phyloP scores from a whole-genome alignment of 225 moss, liverwort and hornwort species.

The Sphagnum contortum region DNA sequence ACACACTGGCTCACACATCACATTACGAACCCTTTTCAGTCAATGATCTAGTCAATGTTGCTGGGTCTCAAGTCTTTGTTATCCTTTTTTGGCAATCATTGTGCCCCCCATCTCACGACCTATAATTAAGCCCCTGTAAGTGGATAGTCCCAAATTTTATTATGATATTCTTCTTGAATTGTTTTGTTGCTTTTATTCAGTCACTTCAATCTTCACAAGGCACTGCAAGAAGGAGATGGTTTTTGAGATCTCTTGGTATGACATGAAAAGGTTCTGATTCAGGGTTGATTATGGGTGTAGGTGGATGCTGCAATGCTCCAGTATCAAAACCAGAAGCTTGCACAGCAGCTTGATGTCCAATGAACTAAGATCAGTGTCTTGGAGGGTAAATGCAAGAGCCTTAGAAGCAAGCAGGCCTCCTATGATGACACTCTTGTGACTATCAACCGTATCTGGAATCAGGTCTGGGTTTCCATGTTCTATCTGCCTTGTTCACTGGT shows the following conservation, averaged over 20 bases:
- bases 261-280: not conserved
- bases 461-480: constrained; percentile 23
- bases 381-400: constrained; percentile 59
- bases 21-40: too few relatives aligned
- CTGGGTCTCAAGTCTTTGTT: too few relatives aligned
- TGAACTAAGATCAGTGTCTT: constrained; percentile 75
- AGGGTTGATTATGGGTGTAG: constrained; percentile 25
- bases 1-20: too few relatives aligned
- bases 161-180: too few relatives aligned
- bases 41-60: too few relatives aligned
- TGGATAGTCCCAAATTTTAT: too few relatives aligned
- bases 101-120: too few relatives aligned
- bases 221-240: not conserved
- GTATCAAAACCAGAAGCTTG: constrained; percentile 82
- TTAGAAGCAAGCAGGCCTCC: constrained; percentile 75
- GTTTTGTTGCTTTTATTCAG: too few relatives aligned
- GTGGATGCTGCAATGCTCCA: constrained; percentile 87
- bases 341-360: constrained; percentile 89
- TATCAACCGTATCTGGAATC: constrained; percentile 78
- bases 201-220: not conserved
- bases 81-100: too few relatives aligned
- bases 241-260: not conserved
- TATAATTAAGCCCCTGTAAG: too few relatives aligned
- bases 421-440: constrained; percentile 84
- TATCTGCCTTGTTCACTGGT: too few relatives aligned